phyloP scores from a whole-genome alignment of 768 basidiomycete species.

The Hemileccinum impolitum region DNA sequence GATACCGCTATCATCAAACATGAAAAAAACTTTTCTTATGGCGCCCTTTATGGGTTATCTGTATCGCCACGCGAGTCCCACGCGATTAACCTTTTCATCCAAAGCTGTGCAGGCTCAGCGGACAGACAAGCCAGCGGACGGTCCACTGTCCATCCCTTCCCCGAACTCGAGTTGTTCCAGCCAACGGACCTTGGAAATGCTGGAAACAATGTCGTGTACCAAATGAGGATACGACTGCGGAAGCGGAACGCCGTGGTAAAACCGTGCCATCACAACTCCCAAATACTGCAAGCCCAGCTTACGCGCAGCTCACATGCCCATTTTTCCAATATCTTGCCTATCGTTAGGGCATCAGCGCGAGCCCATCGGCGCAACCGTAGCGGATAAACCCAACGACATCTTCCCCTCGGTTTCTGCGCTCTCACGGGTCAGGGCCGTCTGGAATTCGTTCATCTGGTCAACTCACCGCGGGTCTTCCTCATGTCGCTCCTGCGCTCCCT shows the following conservation, averaged over 20 bases:
- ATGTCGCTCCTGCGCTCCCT: slow-evolving; percentile 33
- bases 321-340: slow-evolving; percentile 6
- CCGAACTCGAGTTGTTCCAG: neutral
- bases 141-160: neutral
- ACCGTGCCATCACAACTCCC: slow-evolving; percentile 16
- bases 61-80: slow-evolving; percentile 12
- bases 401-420: slow-evolving; percentile 40
- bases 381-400: slow-evolving; percentile 54
- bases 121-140: neutral
- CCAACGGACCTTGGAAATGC: neutral
- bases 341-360: slow-evolving; percentile 49
- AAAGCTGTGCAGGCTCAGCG: slow-evolving; percentile 12
- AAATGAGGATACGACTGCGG: slow-evolving; percentile 16
- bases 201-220: neutral
- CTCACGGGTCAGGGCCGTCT: slow-evolving; percentile 16
- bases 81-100: slow-evolving; percentile 16
- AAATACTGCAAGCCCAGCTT: slow-evolving; percentile 26
- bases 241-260: slow-evolving; percentile 27
- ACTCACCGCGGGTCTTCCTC: slow-evolving; percentile 49
- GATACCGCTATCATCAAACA: neutral
- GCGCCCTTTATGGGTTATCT: slow-evolving; percentile 18
- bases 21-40: slow-evolving; percentile 22
- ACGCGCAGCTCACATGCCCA: slow-evolving; percentile 12
- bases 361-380: slow-evolving; percentile 52
- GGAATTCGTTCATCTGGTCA: slow-evolving; percentile 1